Conservation (phyloP, 2,329 filamentous ascomycete genomes). For the Calonectria pteridis region DNA sequence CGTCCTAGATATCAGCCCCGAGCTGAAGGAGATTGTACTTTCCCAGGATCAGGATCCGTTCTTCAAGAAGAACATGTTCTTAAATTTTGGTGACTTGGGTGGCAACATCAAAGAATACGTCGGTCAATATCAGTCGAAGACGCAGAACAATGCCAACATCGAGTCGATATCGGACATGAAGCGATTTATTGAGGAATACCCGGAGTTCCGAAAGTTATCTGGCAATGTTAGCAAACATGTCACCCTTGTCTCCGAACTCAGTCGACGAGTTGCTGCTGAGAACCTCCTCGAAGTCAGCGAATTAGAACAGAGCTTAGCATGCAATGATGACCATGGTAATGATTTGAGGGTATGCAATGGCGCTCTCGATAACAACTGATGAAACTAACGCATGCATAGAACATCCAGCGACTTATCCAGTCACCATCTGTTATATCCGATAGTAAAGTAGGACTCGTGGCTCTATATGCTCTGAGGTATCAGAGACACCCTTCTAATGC, state of each 20-base stretch:
- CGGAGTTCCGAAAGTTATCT: slow-evolving; percentile 95
- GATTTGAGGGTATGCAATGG: slow-evolving; percentile 81
- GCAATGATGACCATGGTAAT: slow-evolving; percentile 92
- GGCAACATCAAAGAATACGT: slow-evolving; percentile 99
- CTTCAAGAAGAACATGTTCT: slow-evolving; percentile 99
- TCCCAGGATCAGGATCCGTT: slow-evolving; percentile 98
- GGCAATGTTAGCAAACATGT: slow-evolving; percentile 99
- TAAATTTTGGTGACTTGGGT: slow-evolving; percentile 96
- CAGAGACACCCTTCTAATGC: slow-evolving; percentile 87
- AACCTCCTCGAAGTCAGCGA: slow-evolving; percentile 96
- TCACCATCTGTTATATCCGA: slow-evolving; percentile 80
- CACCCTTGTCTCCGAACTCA: slow-evolving; percentile 93
- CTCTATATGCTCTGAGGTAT: slow-evolving; percentile 95
- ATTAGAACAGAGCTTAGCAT: slow-evolving; percentile 95
- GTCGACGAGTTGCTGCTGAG: slow-evolving; percentile 86
- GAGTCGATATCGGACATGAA: slow-evolving; percentile 99
- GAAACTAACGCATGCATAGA: slow-evolving; percentile 61
- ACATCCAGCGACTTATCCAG: slow-evolving; percentile 87
- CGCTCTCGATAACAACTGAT: background rate
- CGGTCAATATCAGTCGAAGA: slow-evolving; percentile 97
- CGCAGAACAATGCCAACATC: slow-evolving; percentile 95
- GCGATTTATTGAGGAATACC: slow-evolving; percentile 98
- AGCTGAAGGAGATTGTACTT: slow-evolving; percentile 92
- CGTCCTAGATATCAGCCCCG: slow-evolving; percentile 85
- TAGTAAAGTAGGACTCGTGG: slow-evolving; percentile 90